A percentile compares a stretch with the other conserved stretches of the same genome.
Conservation (phyloP, 306 rosid genomes). For the Cicer arietinum region DNA sequence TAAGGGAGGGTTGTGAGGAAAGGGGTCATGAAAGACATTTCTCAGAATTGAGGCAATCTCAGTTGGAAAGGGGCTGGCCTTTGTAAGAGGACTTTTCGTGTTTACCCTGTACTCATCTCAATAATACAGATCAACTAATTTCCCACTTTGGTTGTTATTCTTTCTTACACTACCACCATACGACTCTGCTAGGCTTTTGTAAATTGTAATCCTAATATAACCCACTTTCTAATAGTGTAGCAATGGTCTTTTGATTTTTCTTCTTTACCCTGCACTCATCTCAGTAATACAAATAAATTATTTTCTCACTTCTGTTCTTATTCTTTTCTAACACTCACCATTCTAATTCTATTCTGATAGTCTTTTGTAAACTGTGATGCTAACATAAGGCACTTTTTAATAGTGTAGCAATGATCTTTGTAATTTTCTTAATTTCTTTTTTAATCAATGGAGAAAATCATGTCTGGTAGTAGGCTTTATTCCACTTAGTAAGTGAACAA, state of each 20-base stretch:
- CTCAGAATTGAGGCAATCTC: neutral
- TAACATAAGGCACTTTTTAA: neutral
- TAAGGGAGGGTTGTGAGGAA: neutral
- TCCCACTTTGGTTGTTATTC: neutral
- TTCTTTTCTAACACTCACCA: neutral
- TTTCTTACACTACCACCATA: neutral
- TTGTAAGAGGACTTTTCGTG: neutral
- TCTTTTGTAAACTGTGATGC: neutral
- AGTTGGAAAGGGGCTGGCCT: neutral
- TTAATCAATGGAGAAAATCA: conserved; percentile 16
- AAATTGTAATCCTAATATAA: neutral
- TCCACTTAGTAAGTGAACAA: conserved; percentile 31
- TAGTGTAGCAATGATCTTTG: conserved; percentile 7
- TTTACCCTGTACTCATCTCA: neutral
- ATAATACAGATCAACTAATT: neutral
- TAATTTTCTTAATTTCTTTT: neutral
- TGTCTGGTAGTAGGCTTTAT: conserved; percentile 4
- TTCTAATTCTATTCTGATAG: conserved; percentile 5
- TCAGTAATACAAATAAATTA: neutral
- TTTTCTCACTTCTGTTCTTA: neutral
- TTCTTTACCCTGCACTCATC: neutral
- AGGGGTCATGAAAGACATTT: neutral
- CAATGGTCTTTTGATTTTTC: conserved; percentile 11
- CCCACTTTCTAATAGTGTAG: conserved; percentile 3
- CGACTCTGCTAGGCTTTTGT: neutral